Evolutionary conservation across 176 grass and related monocot species (phyloP).

Genomic region (Triticum turgidum): DNA sequence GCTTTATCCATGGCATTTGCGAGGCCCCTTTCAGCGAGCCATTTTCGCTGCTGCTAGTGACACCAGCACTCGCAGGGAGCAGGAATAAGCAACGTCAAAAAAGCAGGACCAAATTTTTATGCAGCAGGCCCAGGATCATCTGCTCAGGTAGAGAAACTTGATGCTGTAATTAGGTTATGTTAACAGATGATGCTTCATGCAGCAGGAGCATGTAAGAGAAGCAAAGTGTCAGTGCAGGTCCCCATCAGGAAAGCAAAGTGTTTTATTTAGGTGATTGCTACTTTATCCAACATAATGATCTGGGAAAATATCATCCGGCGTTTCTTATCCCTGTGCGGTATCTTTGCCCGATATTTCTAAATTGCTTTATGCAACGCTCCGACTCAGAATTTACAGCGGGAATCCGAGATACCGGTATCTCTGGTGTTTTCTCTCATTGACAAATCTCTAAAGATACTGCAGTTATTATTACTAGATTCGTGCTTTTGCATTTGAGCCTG

Average conservation of each 20-base stretch:
- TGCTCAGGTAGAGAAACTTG: not conserved
- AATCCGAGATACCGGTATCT: not conserved
- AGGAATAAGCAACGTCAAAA: constrained; percentile 36
- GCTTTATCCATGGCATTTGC: constrained; percentile 15
- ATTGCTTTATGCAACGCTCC: not conserved
- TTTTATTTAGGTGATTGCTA: constrained; percentile 27
- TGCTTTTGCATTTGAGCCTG: not conserved
- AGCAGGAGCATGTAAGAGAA: constrained; percentile 29
- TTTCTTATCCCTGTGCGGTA: constrained; percentile 23
- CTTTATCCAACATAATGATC: constrained; percentile 45
- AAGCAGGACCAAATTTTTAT: constrained; percentile 39
- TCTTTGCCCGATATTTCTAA: not conserved
- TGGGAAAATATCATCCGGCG: constrained; percentile 12
- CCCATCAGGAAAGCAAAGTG: constrained; percentile 30
- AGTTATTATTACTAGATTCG: not conserved
- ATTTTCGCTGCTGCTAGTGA: constrained; percentile 58
- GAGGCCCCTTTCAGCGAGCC: constrained; percentile 24
- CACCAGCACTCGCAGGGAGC: constrained; percentile 32
- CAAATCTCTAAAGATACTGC: constrained; percentile 7
- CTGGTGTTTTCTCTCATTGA: not conserved
- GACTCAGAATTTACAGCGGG: constrained; percentile 19
- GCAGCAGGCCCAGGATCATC: constrained; percentile 29
- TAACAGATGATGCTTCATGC: constrained; percentile 23
- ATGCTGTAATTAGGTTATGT: constrained; percentile 19
- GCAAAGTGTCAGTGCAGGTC: constrained; percentile 54